Conservation (phyloP, 441 rosid genomes). For the Erodium texanum region DNA sequence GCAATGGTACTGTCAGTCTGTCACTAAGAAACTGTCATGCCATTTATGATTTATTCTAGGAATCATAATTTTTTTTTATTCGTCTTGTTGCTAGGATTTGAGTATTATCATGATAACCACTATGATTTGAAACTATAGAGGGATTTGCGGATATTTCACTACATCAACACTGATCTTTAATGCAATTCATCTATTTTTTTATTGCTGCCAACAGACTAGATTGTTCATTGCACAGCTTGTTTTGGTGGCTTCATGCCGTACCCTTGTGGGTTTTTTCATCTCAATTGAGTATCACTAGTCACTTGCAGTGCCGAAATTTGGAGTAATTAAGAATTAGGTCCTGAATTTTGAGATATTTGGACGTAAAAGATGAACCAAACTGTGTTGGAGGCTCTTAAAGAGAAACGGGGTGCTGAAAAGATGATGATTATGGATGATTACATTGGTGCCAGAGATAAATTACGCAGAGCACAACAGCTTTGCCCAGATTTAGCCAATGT, state of each 20-base stretch:
- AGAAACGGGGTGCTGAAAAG: conserved; percentile 16
- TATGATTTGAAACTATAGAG: background rate
- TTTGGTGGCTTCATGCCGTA: background rate
- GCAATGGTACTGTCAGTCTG: background rate
- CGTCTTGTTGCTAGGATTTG: conserved; percentile 3
- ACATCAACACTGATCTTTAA: background rate
- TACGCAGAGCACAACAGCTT: conserved; percentile 14
- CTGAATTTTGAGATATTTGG: background rate
- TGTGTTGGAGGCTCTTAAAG: conserved; percentile 11
- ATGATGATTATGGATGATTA: conserved; percentile 15
- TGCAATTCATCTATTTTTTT: background rate
- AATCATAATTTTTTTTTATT: background rate
- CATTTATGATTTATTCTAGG: background rate
- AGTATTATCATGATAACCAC: too few species aligned
- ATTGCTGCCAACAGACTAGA: background rate
- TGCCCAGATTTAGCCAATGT: conserved; percentile 19
- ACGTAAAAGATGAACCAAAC: conserved; percentile 9
- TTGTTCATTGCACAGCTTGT: background rate
- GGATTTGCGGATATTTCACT: background rate
- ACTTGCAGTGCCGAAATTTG: background rate
- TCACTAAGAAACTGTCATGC: background rate
- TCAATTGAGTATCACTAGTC: background rate
- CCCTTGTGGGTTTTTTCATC: background rate
- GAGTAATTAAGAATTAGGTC: background rate
- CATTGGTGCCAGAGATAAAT: conserved; percentile 18